Conservation (phyloP, 139 green algal genomes). For the Pleodorina starrii region DNA sequence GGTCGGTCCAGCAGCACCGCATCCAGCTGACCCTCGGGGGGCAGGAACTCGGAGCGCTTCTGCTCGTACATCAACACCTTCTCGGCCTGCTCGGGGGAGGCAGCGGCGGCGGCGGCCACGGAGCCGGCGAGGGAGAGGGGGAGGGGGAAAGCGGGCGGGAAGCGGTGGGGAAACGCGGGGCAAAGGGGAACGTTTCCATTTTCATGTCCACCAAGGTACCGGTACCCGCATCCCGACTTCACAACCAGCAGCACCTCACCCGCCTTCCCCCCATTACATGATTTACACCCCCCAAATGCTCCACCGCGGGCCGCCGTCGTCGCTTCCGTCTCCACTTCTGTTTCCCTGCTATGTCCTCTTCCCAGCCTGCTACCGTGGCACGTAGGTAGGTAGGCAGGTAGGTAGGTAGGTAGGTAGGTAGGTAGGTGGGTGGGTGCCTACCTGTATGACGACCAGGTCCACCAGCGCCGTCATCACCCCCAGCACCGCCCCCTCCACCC, state of each 20-base stretch:
- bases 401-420: not conserved
- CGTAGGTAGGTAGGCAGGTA: not conserved
- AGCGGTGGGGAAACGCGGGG: not conserved
- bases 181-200: not conserved
- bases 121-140: not conserved
- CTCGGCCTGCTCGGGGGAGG: slow-evolving; percentile 57
- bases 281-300: too few species aligned
- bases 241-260: too few species aligned
- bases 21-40: slow-evolving; percentile 46
- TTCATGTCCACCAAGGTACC: too few species aligned
- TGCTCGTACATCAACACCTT: slow-evolving; percentile 71
- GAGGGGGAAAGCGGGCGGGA: not conserved
- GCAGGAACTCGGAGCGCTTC: slow-evolving; percentile 70
- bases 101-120: not conserved
- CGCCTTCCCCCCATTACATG: too few species aligned
- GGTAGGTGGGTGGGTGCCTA: not conserved
- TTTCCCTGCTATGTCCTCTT: too few species aligned
- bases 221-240: too few species aligned
- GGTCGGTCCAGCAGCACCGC: slow-evolving; percentile 66
- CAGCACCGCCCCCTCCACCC: slow-evolving; percentile 63
- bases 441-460: slow-evolving; percentile 62
- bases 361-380: too few species aligned
- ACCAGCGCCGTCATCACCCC: slow-evolving; percentile 61
- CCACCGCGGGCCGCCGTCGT: too few species aligned
- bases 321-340: too few species aligned